Conservation (phyloP, 352 stramenopile genomes). For the Globisporangium nodosum region DNA sequence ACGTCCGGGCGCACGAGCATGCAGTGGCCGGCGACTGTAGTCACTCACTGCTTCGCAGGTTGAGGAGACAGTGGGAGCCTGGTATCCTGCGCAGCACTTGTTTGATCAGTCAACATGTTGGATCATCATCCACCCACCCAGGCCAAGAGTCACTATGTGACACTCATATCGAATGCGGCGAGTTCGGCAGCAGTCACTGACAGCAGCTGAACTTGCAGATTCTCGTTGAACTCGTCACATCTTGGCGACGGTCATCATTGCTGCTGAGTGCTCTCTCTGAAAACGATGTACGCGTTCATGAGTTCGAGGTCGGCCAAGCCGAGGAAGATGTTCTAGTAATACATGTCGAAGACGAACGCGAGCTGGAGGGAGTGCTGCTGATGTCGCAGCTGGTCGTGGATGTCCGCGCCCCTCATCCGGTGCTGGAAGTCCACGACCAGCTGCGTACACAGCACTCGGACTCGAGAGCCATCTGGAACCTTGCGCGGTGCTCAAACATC, state of each 20-base stretch:
- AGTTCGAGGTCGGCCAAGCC: neutral
- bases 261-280: neutral
- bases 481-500: neutral
- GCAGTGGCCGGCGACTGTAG: neutral
- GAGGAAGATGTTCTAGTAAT: constrained; percentile 1
- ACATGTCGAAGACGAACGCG: neutral
- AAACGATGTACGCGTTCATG: neutral
- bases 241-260: neutral
- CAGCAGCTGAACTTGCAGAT: neutral
- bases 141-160: neutral
- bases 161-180: neutral
- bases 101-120: neutral
- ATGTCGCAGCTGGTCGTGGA: neutral
- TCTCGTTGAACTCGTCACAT: neutral
- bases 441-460: neutral
- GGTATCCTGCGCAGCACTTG: neutral
- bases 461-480: neutral
- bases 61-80: neutral
- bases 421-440: neutral
- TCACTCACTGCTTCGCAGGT: neutral
- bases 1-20: neutral
- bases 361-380: neutral
- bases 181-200: neutral
- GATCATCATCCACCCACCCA: neutral
- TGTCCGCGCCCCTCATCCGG: neutral